These are phyloP conservation scores for Ophiostoma sp. DNA, from an alignment of 2,329 filamentous ascomycete species.

Conservation along the genomic window DNA sequence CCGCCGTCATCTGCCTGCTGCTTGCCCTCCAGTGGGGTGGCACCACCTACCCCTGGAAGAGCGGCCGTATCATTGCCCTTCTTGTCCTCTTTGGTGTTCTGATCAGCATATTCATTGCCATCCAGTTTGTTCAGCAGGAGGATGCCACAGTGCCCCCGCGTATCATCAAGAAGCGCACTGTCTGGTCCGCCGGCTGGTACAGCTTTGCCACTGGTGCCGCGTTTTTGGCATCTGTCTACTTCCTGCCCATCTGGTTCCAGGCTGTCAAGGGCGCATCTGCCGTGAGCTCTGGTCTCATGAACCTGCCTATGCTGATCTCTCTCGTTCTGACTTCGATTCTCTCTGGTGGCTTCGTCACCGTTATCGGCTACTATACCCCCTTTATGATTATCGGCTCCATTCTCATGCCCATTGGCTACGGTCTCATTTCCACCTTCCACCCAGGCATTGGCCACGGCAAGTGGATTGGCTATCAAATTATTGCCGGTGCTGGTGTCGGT, in stretches of 20 bases:
- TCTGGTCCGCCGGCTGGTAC: constrained; percentile 34
- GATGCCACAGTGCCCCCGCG: constrained; percentile 40
- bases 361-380: constrained; percentile 38
- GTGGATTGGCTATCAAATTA: constrained; percentile 44
- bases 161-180: constrained; percentile 38
- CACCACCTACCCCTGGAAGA: constrained; percentile 27
- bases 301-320: constrained; percentile 33
- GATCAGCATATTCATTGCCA: constrained; percentile 31
- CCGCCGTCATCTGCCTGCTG: constrained; percentile 39
- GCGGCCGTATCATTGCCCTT: constrained; percentile 35
- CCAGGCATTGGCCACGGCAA: constrained; percentile 41
- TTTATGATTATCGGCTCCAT: constrained; percentile 37
- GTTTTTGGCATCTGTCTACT: constrained; percentile 30
- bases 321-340: constrained; percentile 32
- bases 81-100: constrained; percentile 36
- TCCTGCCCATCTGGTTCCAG: constrained; percentile 37
- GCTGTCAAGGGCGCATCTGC: constrained; percentile 35
- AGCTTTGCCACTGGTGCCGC: constrained; percentile 36
- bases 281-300: constrained; percentile 35
- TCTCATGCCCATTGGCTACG: constrained; percentile 42
- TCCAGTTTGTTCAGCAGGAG: constrained; percentile 36
- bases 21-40: constrained; percentile 45
- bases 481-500: constrained; percentile 40
- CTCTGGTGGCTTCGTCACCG: constrained; percentile 32
- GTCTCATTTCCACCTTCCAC: constrained; percentile 50